Base-by-base conservation (phyloP, 768 basidiomycete species). In the Mycena latifolia region DNA sequence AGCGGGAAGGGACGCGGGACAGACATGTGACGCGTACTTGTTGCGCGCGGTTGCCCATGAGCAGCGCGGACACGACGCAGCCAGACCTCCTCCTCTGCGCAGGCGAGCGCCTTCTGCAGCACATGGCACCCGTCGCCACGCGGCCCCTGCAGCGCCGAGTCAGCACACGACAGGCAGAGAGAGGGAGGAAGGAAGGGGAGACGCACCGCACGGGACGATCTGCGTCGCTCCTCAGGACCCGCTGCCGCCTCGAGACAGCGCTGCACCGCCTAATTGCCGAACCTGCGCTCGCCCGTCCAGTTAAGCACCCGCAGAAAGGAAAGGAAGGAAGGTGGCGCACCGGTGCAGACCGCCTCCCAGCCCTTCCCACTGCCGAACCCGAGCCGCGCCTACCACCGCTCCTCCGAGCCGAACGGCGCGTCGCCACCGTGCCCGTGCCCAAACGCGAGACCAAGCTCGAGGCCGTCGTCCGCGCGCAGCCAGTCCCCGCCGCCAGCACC, bases 241-340 rank as follows among this genome's bases (percentile, higher is more conserved):
- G n/a, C n/a, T n/a, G 92, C 92, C 0, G 92, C 91, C 72, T 95
- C 94, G 5, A 95, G 80, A 75, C 94, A 95, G 61, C 94, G 83
- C 76, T 95, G 94, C 39, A 95, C 93, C 0, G 93, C 93, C 93
- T 94, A 95, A 72, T 95, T 95, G 2, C 94, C 94, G 69, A 95
- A 95, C n/a, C 93, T 93, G n/a, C n/a, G 71, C 61, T 20, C 8
- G 20, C 5, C 8, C 6, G 37, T 39, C 4, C 7, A 5, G 7
- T 8, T 17, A 39, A 3, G 15, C 37, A 5, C 6, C 11, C 31
- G 31, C 31, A 9, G n/a, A n/a, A n/a, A n/a, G n/a, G n/a, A n/a
- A n/a, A n/a, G n/a, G n/a, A n/a, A 39, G 48, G 39, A 20, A 37
- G 52, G 39, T 17, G 45, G 69, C 78, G 39, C 73, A 91, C 91